Evolutionary conservation across 2,329 filamentous ascomycete genomes (phyloP), one percentile per base, ranked within the genome.

Genomic region (Hypoxylon sp.): DNA sequence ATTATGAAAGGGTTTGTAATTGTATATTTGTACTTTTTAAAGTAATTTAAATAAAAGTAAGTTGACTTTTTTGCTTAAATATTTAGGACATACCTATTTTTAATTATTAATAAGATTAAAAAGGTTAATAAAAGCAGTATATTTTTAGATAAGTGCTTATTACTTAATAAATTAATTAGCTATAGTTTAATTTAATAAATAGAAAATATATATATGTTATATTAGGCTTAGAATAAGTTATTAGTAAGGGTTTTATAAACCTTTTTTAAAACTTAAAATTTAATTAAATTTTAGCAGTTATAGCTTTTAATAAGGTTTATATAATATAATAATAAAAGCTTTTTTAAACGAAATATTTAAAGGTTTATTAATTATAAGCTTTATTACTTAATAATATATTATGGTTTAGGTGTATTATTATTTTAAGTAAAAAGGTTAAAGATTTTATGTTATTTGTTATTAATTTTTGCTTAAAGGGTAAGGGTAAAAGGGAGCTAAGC

Each of bases 331-430:
- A 50, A 50, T 50, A 11, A 18, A 50, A 50, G 22, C 4, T 20
- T 3, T 50, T 50, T 32, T 16, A 18, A 50, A 11, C 30, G 18
- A 18, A 33, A 32, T 50, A 50, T 50, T 50, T 50, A 32, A 50
- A 50, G 20, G n/a, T 50, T 16, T 20, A 50, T 50, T 50, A 50
- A 33, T 11, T 48, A 16, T 18, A 20, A 11, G 2, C 8, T 48
- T 9, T 45, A 24, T 18, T 48, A 28, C 16, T 48, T 18, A 32
- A 32, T 14, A 40, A n/a, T 14, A 24, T 51, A 22, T 38, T 38
- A 24, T 51, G n/a, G n/a, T 51, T 51, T 51, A 38, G 26, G 26
- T 51, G 20, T 51, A 51, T 51, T 38, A 26, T 26, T 40, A 51
- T 26, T 38, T 40, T 51, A 12, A 51, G 26, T 51, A 24, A 38